Conservation (phyloP, 2,329 filamentous ascomycete species). For the Endothia cerciana region DNA sequence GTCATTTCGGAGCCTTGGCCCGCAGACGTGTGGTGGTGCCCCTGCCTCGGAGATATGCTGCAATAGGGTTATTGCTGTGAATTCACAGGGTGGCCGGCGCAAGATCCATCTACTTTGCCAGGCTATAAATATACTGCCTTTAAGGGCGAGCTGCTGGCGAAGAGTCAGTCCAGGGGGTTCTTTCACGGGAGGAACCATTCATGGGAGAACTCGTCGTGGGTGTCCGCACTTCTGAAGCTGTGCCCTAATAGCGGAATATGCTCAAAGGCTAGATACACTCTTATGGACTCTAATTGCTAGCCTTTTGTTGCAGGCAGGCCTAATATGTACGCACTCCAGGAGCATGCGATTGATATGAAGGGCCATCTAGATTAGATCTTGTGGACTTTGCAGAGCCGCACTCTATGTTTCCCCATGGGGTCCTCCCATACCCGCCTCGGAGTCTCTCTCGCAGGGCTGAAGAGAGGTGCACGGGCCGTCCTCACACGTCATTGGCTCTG, state of each 20-base stretch:
- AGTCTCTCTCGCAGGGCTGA: constrained; percentile 2
- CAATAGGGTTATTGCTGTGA: neutral
- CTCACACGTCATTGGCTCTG: constrained; percentile 12
- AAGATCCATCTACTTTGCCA: neutral
- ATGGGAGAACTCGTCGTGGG: neutral
- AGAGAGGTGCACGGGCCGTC: constrained; percentile 10
- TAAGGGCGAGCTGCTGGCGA: neutral
- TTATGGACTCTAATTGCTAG: neutral
- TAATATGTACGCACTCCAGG: neutral
- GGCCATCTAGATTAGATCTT: neutral
- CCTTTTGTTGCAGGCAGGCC: neutral
- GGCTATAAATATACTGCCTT: neutral
- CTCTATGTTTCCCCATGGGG: neutral
- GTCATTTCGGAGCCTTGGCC: neutral
- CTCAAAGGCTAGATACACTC: neutral
- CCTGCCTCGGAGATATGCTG: neutral
- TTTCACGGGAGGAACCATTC: neutral
- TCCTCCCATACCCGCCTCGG: neutral
- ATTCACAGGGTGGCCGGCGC: neutral
- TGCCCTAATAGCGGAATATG: neutral
- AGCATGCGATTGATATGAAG: neutral
- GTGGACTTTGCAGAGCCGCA: neutral
- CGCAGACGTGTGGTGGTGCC: neutral
- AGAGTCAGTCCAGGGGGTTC: neutral
- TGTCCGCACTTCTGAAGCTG: neutral